Percentiles rank a stretch among this genome's conserved stretches.
phyloP scores from a whole-genome alignment of 768 basidiomycete species.

The Suillus fuscotomentosus region DNA sequence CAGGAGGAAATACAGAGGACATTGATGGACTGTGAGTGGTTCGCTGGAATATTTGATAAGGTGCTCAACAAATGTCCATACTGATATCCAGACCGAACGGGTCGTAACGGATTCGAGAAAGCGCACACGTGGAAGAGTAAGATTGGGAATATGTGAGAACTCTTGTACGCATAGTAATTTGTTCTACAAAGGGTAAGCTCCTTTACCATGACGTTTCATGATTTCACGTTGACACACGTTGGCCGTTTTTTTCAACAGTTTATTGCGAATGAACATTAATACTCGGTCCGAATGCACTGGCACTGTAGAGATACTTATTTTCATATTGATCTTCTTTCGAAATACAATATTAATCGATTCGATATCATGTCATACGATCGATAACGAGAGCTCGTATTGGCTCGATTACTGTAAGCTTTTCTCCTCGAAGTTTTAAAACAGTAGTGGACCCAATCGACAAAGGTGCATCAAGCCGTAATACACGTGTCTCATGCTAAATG shows the following conservation, averaged over 20 bases:
- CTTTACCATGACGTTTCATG: neutral
- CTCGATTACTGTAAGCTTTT: neutral
- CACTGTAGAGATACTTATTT: neutral
- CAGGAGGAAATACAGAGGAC: conserved; percentile 80
- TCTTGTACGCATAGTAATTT: too few species aligned
- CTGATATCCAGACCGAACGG: conserved; percentile 55
- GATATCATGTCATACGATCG: neutral
- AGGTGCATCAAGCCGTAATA: neutral
- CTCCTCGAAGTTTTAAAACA: neutral
- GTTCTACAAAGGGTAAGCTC: neutral
- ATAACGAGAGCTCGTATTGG: neutral
- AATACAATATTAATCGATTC: neutral
- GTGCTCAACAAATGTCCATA: neutral
- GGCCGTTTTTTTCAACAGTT: neutral
- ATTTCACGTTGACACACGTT: neutral
- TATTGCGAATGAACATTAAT: neutral
- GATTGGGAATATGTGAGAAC: conserved; percentile 47
- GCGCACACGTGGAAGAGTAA: conserved; percentile 85
- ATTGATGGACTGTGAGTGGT: conserved; percentile 68
- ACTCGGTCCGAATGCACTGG: neutral
- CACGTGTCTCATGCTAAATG: neutral
- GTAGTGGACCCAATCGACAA: neutral
- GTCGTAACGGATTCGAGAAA: conserved; percentile 87
- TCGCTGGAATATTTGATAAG: neutral
- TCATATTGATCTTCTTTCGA: neutral